These are phyloP conservation scores for Beauveria sp. DNA, from an alignment of 2,329 filamentous ascomycete species.

Conservation along the genomic window DNA sequence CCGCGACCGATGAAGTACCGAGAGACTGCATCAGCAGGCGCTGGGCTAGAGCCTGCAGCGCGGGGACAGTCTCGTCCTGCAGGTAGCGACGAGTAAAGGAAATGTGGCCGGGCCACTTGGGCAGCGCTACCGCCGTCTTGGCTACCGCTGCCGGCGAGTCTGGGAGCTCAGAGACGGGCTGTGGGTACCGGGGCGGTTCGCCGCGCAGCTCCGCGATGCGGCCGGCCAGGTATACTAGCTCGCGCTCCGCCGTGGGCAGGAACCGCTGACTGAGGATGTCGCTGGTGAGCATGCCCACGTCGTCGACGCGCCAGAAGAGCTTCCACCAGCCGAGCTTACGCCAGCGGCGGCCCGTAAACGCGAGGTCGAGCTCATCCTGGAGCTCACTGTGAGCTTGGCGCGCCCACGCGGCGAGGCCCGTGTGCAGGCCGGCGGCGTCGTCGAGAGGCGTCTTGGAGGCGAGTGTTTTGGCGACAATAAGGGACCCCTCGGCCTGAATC, in stretches of 20 bases:
- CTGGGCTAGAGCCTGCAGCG: constrained; percentile 65
- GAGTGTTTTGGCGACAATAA: constrained; percentile 26
- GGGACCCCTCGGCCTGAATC: constrained; percentile 43
- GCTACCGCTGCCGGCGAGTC: background rate
- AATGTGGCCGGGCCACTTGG: constrained; percentile 69
- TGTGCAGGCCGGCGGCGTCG: constrained; percentile 42
- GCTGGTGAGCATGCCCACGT: constrained; percentile 74
- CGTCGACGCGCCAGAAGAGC: constrained; percentile 89
- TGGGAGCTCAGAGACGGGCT: constrained; percentile 22
- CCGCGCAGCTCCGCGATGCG: constrained; percentile 51
- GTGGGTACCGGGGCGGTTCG: constrained; percentile 24
- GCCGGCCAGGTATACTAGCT: constrained; percentile 75
- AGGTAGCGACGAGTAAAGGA: constrained; percentile 61
- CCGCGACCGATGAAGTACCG: constrained; percentile 59
- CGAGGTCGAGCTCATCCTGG: constrained; percentile 68
- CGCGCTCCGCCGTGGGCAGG: constrained; percentile 69
- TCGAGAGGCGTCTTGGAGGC: constrained; percentile 26
- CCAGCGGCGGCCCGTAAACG: constrained; percentile 72
- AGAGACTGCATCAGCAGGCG: constrained; percentile 67
- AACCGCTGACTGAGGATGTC: constrained; percentile 73
- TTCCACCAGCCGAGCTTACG: constrained; percentile 86
- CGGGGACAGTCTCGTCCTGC: constrained; percentile 57
- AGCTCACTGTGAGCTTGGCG: constrained; percentile 76
- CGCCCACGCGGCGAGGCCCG: constrained; percentile 62
- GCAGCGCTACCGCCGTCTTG: constrained; percentile 14